Base-by-base conservation (phyloP, 371 early-diverging fungal genomes). In the Mortierella sp. region DNA sequence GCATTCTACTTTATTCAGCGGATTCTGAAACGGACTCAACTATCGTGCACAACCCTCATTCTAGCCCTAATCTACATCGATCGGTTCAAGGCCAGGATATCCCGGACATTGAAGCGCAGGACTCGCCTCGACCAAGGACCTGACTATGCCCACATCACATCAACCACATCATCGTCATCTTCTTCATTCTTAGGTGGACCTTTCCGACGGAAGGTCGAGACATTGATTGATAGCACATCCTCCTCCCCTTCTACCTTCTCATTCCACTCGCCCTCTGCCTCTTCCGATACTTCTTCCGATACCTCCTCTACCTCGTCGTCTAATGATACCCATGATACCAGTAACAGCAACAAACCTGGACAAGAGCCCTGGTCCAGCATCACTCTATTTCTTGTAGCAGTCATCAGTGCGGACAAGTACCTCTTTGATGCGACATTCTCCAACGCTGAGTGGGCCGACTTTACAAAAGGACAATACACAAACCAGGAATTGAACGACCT, bases 381-480 rank as follows among this genome's bases (percentile, higher is more conserved):
- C 45, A 72, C 88, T 4, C 75, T 88, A n/a, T 88, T 89, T 48
- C 74, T 88, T 2, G 84, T 79, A 28, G 74, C 88, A 0, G 79
- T 87, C 73, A 86, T 88, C 38, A 85, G 80, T 74, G 83, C 81
- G 50, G 83, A 89, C 80, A 88, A 88, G 47, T 84, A 84, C 68
- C 76, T 83, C 45, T 80, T 73, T 74, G 92, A 92, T 79, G 88
- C 90, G 38, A 92, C 93, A 0, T 94, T 90, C 83, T 82, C 92
- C 8, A 93, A 93, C 81, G 82, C 87, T 4, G 93, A 93, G 71
- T 94, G 93, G 94, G 89, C 90, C 58, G 91, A 91, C 52, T 91
- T 90, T 76, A 91, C 92, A 10, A 84, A 89, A 9, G 88, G 88
- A 55, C 82, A 84, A 9, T 93, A 91, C 77, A 81, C 89, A 9